Evolutionary conservation across 1,284 basidiomycete genomes (phyloP).

Genomic region (Macrocystidia cucumis): DNA sequence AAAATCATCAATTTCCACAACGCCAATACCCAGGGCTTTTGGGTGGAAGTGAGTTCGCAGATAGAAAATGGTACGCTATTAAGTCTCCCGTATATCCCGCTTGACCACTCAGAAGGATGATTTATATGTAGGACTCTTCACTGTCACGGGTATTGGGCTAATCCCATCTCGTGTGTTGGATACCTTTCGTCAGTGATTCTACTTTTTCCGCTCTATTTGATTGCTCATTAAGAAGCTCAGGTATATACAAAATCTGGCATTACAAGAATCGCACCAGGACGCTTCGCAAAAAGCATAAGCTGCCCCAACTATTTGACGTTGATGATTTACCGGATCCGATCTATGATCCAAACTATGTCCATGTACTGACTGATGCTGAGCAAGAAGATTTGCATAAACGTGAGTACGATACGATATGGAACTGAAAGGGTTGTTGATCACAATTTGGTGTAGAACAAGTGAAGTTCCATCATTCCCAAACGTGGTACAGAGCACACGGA

Average conservation of each 20-base stretch:
- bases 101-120: conserved; percentile 3
- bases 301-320: conserved; percentile 62
- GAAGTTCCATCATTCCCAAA: conserved; percentile 63
- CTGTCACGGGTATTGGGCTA: conserved; percentile 67
- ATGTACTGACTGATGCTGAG: conserved; percentile 68
- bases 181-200: conserved; percentile 57
- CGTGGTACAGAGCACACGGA: conserved; percentile 85
- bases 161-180: conserved; percentile 73
- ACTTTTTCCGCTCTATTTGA: conserved; percentile 1
- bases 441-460: conserved; percentile 42
- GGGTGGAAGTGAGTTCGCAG: conserved; percentile 76
- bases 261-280: conserved; percentile 54
- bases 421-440: conserved; percentile 1
- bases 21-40: conserved; percentile 53
- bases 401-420: conserved; percentile 24
- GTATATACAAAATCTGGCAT: conserved; percentile 68
- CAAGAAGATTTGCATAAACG: conserved; percentile 63
- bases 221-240: conserved; percentile 24
- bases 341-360: conserved; percentile 69
- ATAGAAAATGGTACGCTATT: conserved; percentile 54
- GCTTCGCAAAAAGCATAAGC: conserved; percentile 48
- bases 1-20: conserved; percentile 69
- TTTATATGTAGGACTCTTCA: conserved; percentile 55
- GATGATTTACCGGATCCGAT: conserved; percentile 76
- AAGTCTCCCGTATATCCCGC: not conserved